Conservation (phyloP, 768 basidiomycete genomes). For the Floccularia luteovirens region DNA sequence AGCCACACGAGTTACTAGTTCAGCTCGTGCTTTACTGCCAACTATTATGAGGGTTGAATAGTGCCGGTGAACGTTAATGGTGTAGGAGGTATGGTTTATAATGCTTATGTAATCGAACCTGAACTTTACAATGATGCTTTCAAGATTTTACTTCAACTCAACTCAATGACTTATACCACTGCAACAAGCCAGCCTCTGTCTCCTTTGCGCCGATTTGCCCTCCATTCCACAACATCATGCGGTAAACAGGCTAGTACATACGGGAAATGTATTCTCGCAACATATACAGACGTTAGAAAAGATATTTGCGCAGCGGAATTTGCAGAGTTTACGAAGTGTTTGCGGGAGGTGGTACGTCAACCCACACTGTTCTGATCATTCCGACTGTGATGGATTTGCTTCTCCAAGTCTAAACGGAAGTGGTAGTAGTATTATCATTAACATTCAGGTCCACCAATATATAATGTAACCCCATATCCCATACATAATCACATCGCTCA, state of each 20-base stretch:
- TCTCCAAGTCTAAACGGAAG: slow-evolving; percentile 29
- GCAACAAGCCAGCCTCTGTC: too few relatives aligned
- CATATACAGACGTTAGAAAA: slow-evolving; percentile 78
- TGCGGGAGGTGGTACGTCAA: slow-evolving; percentile 64
- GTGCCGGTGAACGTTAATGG: too few relatives aligned
- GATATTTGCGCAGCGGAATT: slow-evolving; percentile 86
- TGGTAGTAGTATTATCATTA: slow-evolving; percentile 11
- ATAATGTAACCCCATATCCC: slow-evolving; percentile 3
- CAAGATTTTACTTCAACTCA: too few relatives aligned
- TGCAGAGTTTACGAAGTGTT: slow-evolving; percentile 71
- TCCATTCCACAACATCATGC: slow-evolving; percentile 68
- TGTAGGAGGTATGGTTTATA: too few relatives aligned
- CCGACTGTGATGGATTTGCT: too few relatives aligned
- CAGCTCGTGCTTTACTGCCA: too few relatives aligned
- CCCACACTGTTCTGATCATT: background rate
- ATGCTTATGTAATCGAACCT: too few relatives aligned
- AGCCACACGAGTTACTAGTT: too few relatives aligned
- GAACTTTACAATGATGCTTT: too few relatives aligned
- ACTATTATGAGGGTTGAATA: too few relatives aligned
- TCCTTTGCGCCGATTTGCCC: slow-evolving; percentile 60
- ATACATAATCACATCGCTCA: slow-evolving; percentile 16
- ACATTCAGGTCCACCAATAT: background rate
- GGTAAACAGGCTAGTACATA: slow-evolving; percentile 68
- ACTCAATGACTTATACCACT: too few relatives aligned
- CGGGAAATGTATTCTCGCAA: slow-evolving; percentile 80